Evolutionary conservation across 805 yeast species (phyloP), one percentile per base, ranked within the genome.

Genomic region (Lachancea fermentati): DNA sequence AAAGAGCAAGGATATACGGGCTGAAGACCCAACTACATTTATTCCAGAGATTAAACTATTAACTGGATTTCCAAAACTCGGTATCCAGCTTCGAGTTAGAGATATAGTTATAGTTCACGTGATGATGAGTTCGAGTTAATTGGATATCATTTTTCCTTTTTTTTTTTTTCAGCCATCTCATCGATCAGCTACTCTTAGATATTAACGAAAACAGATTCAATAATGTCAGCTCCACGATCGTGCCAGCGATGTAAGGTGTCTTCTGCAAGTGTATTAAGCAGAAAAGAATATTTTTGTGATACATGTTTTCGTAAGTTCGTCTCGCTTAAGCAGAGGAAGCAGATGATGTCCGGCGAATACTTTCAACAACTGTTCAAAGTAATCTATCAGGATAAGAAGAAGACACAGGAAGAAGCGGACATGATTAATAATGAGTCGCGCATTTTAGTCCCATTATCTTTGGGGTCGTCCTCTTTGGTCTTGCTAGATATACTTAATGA

Each of bases 311-410:
- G 73, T 15, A 71, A 79, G 44, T 89, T 86, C 56, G 69, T 89
- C 28, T 71, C 81, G 42, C 80, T 85, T 17, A 89, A 89, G 58
- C 88, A 85, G 60, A 70, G 95, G 46, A 84, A 82, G 54, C 83
- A 73, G 54, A 78, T 91, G 87, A 69, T 66, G 57, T 48, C 55
- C 5, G 75, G 72, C 47, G 88, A 84, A 11, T 75, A 71, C 40
- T 88, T 74, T 63, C 84, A 85, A 54, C 89, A 84, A 16, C 74
- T 79, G 51, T 87, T 73, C 43, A 63, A 62, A 67, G 63, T 62
- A 0, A 38, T 54, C 24, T 59, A 60, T 34, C 54, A 47, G 32
- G 59, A 56, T 25, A 53, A 54, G 26, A 39, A 51, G 12, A 47
- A 50, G 28, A 43, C 49, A 3, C 47, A 39, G 2, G 54, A 37